Base-by-base conservation (phyloP, 1,284 basidiomycete species). In the Lentinula novae-zelandiae region DNA sequence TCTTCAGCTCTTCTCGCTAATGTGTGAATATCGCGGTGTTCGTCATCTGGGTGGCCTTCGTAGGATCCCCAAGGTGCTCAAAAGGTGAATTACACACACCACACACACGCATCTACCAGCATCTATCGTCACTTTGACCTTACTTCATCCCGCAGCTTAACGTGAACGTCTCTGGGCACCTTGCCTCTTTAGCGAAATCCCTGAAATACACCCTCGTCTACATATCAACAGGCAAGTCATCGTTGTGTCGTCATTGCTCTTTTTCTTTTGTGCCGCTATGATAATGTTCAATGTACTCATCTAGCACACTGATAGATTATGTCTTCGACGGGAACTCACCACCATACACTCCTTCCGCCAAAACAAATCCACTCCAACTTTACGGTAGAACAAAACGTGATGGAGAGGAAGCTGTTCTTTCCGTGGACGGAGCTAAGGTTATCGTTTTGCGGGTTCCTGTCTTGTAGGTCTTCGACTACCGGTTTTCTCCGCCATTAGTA, bases 271-370 rank as follows among this genome's bases (percentile, higher is more conserved):
- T 8, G n/a, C n/a, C 5, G 7, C 42, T 44, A n/a, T 1, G 7
- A 40, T 36, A 17, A 48, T 13, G 3, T 22, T 3, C 31, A 40
- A 6, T 38, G 15, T 13, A 12, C 20, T 53, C 20, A n/a, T 40
- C 20, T 9, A 27, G 15, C 4, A 39, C 22, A 12, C 33, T 13
- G 3, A 6, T 59, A 68, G 92, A 94, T 73, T 94, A 94, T 71
- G 91, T 95, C 12, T 94, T 95, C 67, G 90, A 93, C 65, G 92
- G 92, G 4, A 86, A 81, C n/a, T 84, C 85, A 0, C 89, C 92
- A 1, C 89, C 90, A 0, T 94, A 94, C 71, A 78, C 80, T 2
- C 87, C 90, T 0, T 78, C 78, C 4, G 81, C 86, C 3, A 68
- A 71, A n/a, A 81, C 89, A 7, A 88, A 90, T 66, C 92, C 92